Evolutionary conservation across 2,329 filamentous ascomycete genomes (phyloP).

Genomic region (Penicillium sumatraense): DNA sequence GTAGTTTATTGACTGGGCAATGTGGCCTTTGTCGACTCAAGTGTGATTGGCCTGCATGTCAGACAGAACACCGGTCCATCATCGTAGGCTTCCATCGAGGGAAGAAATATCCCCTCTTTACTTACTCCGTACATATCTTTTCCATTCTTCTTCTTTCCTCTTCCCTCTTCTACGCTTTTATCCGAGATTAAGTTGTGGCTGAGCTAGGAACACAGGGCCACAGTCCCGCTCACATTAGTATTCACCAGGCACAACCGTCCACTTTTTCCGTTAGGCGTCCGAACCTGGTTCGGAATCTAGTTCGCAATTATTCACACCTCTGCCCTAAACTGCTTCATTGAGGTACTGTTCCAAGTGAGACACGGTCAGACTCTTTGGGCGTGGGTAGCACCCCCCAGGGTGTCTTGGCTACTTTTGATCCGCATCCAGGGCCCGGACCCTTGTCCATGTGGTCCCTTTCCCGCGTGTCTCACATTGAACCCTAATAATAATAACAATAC

Average conservation of each 20-base stretch:
- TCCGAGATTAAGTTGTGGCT: not conserved
- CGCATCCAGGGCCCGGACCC: slow-evolving; percentile 1
- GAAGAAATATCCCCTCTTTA: not conserved
- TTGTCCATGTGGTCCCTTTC: not conserved
- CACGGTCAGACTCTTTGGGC: not conserved
- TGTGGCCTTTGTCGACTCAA: not conserved
- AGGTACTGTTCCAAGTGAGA: not conserved
- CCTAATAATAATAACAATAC: slow-evolving; percentile 5
- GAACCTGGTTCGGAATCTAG: too few relatives aligned
- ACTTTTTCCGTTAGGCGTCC: not conserved
- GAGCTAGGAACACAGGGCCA: not conserved
- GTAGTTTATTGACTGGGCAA: not conserved
- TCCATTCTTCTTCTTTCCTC: not conserved
- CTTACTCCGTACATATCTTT: too few relatives aligned
- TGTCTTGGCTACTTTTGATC: not conserved
- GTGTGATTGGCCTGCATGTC: not conserved
- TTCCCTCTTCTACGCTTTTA: not conserved
- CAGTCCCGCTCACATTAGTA: not conserved
- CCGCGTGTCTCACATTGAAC: slow-evolving; percentile 3
- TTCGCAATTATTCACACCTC: not conserved
- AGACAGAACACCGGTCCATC: not conserved
- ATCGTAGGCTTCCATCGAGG: not conserved
- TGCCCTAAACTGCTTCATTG: not conserved
- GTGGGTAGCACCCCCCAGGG: not conserved
- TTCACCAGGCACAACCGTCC: not conserved